Conservation (phyloP, 176 grass and related monocot genomes). For the Zoysia japonica region DNA sequence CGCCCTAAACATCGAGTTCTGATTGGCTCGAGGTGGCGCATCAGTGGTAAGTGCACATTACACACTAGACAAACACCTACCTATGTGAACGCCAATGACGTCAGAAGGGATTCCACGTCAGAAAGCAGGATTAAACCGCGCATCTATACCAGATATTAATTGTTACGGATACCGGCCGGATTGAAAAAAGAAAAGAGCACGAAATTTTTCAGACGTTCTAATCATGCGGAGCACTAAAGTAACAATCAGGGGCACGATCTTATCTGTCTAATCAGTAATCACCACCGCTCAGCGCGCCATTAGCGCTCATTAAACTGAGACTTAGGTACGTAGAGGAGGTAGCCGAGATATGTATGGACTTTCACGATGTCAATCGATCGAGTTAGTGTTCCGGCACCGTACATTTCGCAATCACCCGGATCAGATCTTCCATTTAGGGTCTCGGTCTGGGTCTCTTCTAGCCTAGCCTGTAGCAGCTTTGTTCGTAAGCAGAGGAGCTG, state of each 20-base stretch:
- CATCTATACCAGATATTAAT: slow-evolving; percentile 22
- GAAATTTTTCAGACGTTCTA: slow-evolving; percentile 37
- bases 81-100: slow-evolving; percentile 40
- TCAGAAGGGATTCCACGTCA: background rate
- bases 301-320: slow-evolving; percentile 44
- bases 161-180: slow-evolving; percentile 11
- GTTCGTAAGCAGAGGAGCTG: background rate
- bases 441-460: background rate
- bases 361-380: slow-evolving; percentile 18
- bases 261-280: slow-evolving; percentile 46
- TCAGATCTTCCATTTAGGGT: slow-evolving; percentile 20
- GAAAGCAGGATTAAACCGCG: slow-evolving; percentile 30
- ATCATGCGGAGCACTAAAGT: slow-evolving; percentile 60
- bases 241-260: slow-evolving; percentile 39
- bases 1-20: background rate
- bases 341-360: slow-evolving; percentile 26
- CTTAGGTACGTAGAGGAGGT: background rate
- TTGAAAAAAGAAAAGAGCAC: background rate
- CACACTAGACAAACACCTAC: slow-evolving; percentile 34
- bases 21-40: slow-evolving; percentile 35
- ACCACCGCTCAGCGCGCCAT: slow-evolving; percentile 16
- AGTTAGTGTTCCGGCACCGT: slow-evolving; percentile 50
- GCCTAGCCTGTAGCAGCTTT: background rate
- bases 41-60: slow-evolving; percentile 51
- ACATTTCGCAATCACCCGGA: slow-evolving; percentile 55